Conservation (phyloP, 1,139 yeast species). For the Maudiozyma humilis region DNA sequence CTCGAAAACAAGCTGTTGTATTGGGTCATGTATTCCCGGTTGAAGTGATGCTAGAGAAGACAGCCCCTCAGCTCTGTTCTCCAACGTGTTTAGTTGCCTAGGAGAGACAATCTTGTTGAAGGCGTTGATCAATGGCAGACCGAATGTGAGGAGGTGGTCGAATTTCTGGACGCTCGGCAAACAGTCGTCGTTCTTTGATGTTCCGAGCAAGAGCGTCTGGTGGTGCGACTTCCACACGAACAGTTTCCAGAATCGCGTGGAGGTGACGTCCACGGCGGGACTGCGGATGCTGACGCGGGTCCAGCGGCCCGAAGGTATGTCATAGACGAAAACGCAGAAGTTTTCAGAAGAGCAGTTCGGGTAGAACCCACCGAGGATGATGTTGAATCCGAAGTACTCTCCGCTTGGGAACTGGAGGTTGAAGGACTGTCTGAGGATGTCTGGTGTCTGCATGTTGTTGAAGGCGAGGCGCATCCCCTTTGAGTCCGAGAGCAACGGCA, state of each 20-base stretch:
- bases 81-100: not conserved
- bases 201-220: slow-evolving; percentile 51
- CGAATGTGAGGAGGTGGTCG: slow-evolving; percentile 47
- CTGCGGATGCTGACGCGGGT: slow-evolving; percentile 52
- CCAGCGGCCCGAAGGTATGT: slow-evolving; percentile 63
- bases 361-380: slow-evolving; percentile 53
- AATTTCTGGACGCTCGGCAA: slow-evolving; percentile 53
- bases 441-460: slow-evolving; percentile 12
- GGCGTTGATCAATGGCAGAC: slow-evolving; percentile 58
- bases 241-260: slow-evolving; percentile 59
- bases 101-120: slow-evolving; percentile 25
- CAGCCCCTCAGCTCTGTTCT: not conserved
- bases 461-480: slow-evolving; percentile 28
- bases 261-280: slow-evolving; percentile 41
- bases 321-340: slow-evolving; percentile 50
- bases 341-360: slow-evolving; percentile 35
- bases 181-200: slow-evolving; percentile 38
- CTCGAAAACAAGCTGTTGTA: slow-evolving; percentile 5
- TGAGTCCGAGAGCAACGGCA: slow-evolving; percentile 29
- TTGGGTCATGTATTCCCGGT: not conserved
- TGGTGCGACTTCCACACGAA: slow-evolving; percentile 74
- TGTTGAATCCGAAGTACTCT: slow-evolving; percentile 56
- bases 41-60: not conserved
- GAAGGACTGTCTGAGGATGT: slow-evolving; percentile 19
- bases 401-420: slow-evolving; percentile 51